Conservation (phyloP, 352 stramenopile genomes). For the Phytophthora sojae region DNA sequence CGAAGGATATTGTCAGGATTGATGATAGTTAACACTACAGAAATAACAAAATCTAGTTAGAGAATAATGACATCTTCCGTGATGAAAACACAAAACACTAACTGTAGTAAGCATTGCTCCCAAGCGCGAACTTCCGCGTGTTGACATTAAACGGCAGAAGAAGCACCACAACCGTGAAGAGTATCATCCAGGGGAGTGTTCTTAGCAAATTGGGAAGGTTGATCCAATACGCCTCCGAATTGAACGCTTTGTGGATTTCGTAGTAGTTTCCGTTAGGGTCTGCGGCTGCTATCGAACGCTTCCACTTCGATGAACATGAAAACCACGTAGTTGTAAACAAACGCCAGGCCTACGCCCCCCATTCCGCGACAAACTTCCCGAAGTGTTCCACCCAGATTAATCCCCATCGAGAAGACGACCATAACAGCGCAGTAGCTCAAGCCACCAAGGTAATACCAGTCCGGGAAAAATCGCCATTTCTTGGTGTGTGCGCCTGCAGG, state of each 20-base stretch:
- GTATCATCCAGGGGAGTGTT: neutral
- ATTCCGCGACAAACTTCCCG: neutral
- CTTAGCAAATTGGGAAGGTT: neutral
- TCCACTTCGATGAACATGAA: neutral
- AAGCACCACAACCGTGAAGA: neutral
- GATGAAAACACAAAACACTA: neutral
- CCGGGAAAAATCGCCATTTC: neutral
- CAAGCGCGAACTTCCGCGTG: neutral
- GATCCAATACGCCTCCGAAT: neutral
- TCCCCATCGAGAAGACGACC: neutral
- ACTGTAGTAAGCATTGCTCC: neutral
- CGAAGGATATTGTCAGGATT: neutral
- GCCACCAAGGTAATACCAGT: neutral
- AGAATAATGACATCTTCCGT: neutral
- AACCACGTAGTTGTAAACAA: neutral
- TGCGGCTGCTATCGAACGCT: neutral
- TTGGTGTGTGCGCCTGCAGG: neutral
- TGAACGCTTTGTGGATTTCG: neutral
- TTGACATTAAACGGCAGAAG: neutral
- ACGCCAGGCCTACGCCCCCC: neutral
- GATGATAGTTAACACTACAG: neutral
- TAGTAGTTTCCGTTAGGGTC: neutral
- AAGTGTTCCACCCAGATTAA: neutral
- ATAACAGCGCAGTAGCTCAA: neutral
- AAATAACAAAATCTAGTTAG: neutral